Base-by-base conservation (phyloP, 1,139 yeast species). In the Yamadazyma oceani region DNA sequence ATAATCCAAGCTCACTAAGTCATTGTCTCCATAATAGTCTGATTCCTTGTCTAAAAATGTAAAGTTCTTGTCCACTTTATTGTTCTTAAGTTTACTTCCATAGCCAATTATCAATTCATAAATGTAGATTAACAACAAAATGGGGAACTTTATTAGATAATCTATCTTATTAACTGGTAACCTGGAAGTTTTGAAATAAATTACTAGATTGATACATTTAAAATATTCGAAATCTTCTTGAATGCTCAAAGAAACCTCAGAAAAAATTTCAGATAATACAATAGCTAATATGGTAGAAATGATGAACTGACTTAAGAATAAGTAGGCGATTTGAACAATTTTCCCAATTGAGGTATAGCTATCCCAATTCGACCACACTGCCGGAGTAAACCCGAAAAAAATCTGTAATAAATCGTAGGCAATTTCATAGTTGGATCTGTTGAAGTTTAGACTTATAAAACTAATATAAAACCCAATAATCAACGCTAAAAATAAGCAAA, bases 321-420 rank as follows among this genome's bases (percentile, higher is more conserved):
- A 62, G 50, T 76, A 80, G 17, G 76, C 66, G 55, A 79, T 64
- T 44, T 76, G 72, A 25, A 76, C 67, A 10, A 61, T 50, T 35
- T 75, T 64, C 2, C 85, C 85, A 26, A 78, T 55, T 3, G 60
- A 51, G 34, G 78, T 73, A 50, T 73, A 79, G 41, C 66, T 62
- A 32, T 66, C 62, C 83, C 83, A 78, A 44, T 75, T 73, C 36
- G 71, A 66, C 85, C 85, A 80, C 1, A 79, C 83, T 0, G 82
- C 77, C 0, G 84, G 83, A 0, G 84, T 78, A 51, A 76, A 79
- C 1, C 85, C 84, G 52, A 79, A 78, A 44, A 79, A 69, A 5
- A 79, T 66, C 51, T 77, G 75, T 35, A 78, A 57, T 66, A 78
- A 66, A 45, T 75, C 79, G 53, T 72, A 78, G 15, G 80, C 75